Evolutionary conservation across 305 asterid genomes (phyloP), one percentile per base, ranked within the genome.

Genomic region (Fraxinus floribunda): DNA sequence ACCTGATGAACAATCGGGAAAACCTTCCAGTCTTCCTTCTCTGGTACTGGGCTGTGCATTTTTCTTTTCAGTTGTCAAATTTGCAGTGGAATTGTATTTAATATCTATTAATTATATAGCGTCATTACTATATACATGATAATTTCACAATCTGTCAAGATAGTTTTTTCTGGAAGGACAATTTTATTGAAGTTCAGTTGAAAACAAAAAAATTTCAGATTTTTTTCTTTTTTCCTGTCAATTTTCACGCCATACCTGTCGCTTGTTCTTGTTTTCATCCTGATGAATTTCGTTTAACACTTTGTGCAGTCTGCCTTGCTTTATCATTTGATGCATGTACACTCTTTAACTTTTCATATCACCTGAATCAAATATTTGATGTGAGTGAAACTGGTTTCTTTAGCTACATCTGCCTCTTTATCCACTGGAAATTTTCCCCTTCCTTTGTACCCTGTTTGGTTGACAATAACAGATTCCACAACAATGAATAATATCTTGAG

Each of bases 1-100:
- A 85, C 97, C 98, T 8, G 98, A 94, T 84, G 99, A 96, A 86
- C 92, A 89, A 86, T 89, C 93, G 20, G 99, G 98, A 84, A 96
- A 92, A 89, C 92, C 97, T 83, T 88, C 97, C 11, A 92, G 92
- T 89, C 97, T 96, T 89, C 98, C 99, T 83, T 90, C 93, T 75
- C 87, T 96, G 98, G 99, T 96, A 93, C 35, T 81, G 57, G 76
- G 66, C 81, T 79, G 7, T 79, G n/a, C 68, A 62, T 20, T 76
- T 60, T 9, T 73, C 11, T 38, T 38, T 76, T 44, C 38, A 4
- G 10, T 30, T 30, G 11, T 68, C 38, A 4, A 29, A 15, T 46
- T 73, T 4, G 16, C 35, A 44, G 29, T 77, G 79, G 5, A 84
- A 44, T 3, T 32, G 72, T 57, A 10, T 70, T 35, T 26, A 55